Conservation (phyloP, 345 rosid genomes). For the Hibiscus trionum region DNA sequence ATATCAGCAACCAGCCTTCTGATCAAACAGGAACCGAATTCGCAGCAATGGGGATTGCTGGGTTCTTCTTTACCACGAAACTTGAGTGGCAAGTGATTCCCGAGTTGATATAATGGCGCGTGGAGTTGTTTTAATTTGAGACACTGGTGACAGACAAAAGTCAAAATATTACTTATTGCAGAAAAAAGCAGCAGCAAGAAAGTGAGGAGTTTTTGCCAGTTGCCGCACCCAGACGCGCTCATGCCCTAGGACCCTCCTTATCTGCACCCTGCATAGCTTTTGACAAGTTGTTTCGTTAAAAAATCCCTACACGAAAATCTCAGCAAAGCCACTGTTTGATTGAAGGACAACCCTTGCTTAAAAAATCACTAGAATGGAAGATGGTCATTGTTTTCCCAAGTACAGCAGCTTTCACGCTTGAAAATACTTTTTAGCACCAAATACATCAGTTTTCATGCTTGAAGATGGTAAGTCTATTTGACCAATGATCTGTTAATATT, state of each 20-base stretch:
- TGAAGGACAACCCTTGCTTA: neutral
- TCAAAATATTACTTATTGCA: neutral
- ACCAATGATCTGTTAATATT: too few relatives aligned
- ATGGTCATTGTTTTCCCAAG: too few relatives aligned
- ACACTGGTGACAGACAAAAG: neutral
- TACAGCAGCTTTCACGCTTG: too few relatives aligned
- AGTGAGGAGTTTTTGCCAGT: neutral
- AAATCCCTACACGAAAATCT: neutral
- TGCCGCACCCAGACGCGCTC: neutral
- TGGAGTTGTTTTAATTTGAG: neutral
- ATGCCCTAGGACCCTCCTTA: constrained; percentile 6
- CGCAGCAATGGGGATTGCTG: neutral
- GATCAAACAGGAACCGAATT: neutral
- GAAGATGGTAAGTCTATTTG: too few relatives aligned
- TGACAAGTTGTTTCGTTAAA: neutral
- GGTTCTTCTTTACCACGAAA: neutral
- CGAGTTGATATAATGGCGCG: neutral
- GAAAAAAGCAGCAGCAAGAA: neutral
- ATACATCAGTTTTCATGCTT: too few relatives aligned
- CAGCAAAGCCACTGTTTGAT: constrained; percentile 9
- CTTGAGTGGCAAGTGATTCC: neutral
- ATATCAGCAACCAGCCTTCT: neutral
- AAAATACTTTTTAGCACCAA: too few relatives aligned
- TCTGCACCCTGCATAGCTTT: neutral
- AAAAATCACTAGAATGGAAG: neutral